Evolutionary conservation across 768 basidiomycete species (phyloP), one percentile per base, ranked within the genome.

Genomic region (Cyclocybe cylindracea): DNA sequence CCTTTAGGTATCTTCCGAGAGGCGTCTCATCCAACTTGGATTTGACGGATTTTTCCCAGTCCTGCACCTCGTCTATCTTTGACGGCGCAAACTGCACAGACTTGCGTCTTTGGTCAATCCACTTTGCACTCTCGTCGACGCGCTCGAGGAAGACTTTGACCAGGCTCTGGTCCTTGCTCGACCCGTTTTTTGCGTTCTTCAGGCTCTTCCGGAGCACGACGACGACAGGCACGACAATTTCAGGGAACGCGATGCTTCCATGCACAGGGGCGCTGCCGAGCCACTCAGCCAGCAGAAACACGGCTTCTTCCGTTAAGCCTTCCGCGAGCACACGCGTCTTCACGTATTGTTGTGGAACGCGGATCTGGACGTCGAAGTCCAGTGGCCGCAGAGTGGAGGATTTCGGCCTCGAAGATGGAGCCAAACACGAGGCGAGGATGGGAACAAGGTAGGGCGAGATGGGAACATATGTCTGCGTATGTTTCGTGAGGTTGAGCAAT

Each of bases 191-290:
- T 34, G 75, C 66, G 50, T 79, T 80, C 68, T 97, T 98, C 57
- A 95, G 60, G 48, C 82, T 77, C 57, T 88, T 87, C 39, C 85
- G 84, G 45, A 99, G 73, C 1, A 82, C 74, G 9, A 90, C 78
- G 11, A 85, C 70, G 35, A 94, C 73, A 2, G 95, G 94, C 10
- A 98, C 82, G 10, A 85, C 77, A 37, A 96, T 78, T 70, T 99
- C 97, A 2, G 97, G 96, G 78, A 97, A 98, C 1, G 92, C 92
- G 53, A 98, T 85, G 67, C 88, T 91, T 1, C 84, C 88, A 44
- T 91, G 88, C 1, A 95, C 84, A 0, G 82, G 73, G 7, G 70
- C 58, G 32, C 83, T 85, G 31, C 84, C 78, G 47, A 94, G 82
- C 85, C 90, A 94, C 61, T 94, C 93, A 1, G 85, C 86, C 18